Evolutionary conservation across 1,284 basidiomycete genomes (phyloP).

Genomic region (Cryptococcus sp.): DNA sequence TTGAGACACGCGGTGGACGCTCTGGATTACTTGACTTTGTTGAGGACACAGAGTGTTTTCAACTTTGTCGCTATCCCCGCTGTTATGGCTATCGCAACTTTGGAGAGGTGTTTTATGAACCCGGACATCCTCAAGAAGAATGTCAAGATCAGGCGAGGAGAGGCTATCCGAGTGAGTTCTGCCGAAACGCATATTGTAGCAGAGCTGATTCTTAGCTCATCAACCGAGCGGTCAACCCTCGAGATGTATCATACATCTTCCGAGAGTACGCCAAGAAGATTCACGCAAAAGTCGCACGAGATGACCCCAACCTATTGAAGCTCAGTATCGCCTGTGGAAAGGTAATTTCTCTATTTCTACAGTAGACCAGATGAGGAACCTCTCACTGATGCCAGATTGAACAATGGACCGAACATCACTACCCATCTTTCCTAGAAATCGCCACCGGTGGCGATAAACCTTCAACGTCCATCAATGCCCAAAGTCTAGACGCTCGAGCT

Average conservation of each 20-base stretch:
- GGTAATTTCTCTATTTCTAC: slow-evolving; percentile 49
- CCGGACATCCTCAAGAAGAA: slow-evolving; percentile 80
- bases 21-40: slow-evolving; percentile 81
- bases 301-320: slow-evolving; percentile 82
- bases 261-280: slow-evolving; percentile 75
- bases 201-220: slow-evolving; percentile 61
- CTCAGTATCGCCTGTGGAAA: slow-evolving; percentile 76
- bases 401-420: slow-evolving; percentile 83
- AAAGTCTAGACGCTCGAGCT: slow-evolving; percentile 57
- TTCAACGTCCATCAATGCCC: slow-evolving; percentile 47
- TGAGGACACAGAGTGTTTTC: slow-evolving; percentile 90
- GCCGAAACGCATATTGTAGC: neutral
- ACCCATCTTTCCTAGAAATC: slow-evolving; percentile 73
- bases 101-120: slow-evolving; percentile 91
- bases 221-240: slow-evolving; percentile 81
- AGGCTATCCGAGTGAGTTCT: slow-evolving; percentile 67
- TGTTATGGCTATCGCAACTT: slow-evolving; percentile 93
- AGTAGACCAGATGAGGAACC: neutral
- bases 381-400: slow-evolving; percentile 62
- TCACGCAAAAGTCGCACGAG: slow-evolving; percentile 69
- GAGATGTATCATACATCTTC: slow-evolving; percentile 89
- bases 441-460: slow-evolving; percentile 33
- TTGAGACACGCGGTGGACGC: slow-evolving; percentile 78
- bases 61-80: slow-evolving; percentile 96
- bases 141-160: slow-evolving; percentile 92